phyloP scores from a whole-genome alignment of 768 basidiomycete species.

The Chlorophyllum brunneum region DNA sequence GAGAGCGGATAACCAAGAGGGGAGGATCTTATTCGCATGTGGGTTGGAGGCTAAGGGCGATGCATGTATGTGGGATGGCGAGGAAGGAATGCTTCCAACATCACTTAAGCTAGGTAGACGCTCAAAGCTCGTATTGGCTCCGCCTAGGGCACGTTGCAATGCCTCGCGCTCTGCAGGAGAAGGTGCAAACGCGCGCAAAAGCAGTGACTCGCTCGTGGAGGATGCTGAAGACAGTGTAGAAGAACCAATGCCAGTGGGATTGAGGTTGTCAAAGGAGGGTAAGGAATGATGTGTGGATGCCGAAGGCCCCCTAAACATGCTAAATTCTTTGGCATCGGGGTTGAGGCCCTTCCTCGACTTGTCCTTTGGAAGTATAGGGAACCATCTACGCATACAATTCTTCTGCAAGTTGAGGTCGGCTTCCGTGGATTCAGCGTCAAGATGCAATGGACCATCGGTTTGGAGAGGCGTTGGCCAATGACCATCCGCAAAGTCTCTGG shows the following conservation, averaged over 20 bases:
- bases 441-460: background rate
- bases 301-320: constrained; percentile 31
- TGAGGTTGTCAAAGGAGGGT: constrained; percentile 48
- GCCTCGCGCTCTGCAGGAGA: constrained; percentile 86
- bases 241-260: constrained; percentile 52
- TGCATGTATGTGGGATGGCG: constrained; percentile 53
- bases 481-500: background rate
- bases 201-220: constrained; percentile 43
- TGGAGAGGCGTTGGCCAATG: background rate
- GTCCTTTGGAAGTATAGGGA: constrained; percentile 19
- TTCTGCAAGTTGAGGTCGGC: background rate
- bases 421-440: background rate
- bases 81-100: constrained; percentile 69
- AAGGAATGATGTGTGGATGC: constrained; percentile 14
- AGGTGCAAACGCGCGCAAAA: constrained; percentile 79
- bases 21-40: constrained; percentile 30
- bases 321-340: constrained; percentile 85
- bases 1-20: constrained; percentile 68
- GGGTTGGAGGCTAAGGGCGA: constrained; percentile 23
- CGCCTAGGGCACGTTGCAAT: constrained; percentile 73
- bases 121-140: constrained; percentile 74
- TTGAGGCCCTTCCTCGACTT: constrained; percentile 69
- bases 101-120: constrained; percentile 75
- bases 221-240: constrained; percentile 30
- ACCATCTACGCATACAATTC: background rate